phyloP scores from a whole-genome alignment of 2,329 filamentous ascomycete species.

The Phoma herbarum region DNA sequence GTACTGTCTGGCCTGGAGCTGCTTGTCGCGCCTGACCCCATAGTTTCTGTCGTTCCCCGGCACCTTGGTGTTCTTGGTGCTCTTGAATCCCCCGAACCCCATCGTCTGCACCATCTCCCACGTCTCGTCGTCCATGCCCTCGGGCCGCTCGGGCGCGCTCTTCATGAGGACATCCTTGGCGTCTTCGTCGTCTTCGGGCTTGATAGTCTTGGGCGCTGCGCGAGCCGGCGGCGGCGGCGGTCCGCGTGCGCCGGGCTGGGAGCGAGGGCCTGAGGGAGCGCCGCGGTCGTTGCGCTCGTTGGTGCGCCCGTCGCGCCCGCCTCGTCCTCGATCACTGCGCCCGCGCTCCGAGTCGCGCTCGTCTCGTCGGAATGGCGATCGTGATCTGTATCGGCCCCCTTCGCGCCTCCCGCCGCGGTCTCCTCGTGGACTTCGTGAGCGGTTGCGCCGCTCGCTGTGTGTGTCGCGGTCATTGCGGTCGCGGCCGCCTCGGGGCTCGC shows the following conservation, averaged over 20 bases:
- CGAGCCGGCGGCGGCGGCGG: neutral
- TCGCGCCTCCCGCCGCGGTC: constrained; percentile 40
- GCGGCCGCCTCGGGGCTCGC: constrained; percentile 31
- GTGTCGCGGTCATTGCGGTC: constrained; percentile 30
- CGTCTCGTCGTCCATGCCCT: constrained; percentile 67
- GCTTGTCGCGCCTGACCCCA: constrained; percentile 88
- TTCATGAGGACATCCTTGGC: constrained; percentile 38
- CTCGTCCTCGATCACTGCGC: constrained; percentile 28
- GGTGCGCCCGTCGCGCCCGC: constrained; percentile 17
- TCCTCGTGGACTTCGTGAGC: constrained; percentile 46
- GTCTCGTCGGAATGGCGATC: constrained; percentile 38
- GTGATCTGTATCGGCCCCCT: constrained; percentile 37
- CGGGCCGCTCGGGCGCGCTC: constrained; percentile 38
- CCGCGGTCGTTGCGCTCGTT: constrained; percentile 31
- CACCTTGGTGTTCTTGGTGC: constrained; percentile 89
- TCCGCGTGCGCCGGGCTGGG: neutral
- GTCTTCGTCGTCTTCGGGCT: constrained; percentile 29
- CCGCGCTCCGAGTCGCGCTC: constrained; percentile 28
- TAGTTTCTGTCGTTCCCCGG: constrained; percentile 82
- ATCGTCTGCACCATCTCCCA: constrained; percentile 84
- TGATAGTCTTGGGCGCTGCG: neutral
- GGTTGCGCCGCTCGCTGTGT: constrained; percentile 41
- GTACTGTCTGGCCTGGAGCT: constrained; percentile 94
- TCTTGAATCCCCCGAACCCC: constrained; percentile 87
- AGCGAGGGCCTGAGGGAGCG: neutral